phyloP scores from a whole-genome alignment of 176 grass and related monocot genomes.

The Saccharum spontaneum region DNA sequence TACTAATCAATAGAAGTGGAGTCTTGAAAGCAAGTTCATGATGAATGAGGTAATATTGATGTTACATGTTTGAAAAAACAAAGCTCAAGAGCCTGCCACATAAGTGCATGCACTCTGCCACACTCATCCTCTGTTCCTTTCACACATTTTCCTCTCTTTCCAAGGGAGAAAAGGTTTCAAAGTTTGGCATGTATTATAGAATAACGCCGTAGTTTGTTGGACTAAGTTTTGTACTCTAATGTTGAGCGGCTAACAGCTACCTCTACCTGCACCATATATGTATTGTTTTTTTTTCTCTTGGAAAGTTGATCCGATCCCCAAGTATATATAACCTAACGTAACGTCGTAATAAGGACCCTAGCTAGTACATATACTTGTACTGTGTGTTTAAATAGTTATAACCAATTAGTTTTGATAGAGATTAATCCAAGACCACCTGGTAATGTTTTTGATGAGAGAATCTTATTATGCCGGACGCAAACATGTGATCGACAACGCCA shows the following conservation, averaged over 20 bases:
- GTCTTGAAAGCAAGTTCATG: slow-evolving; percentile 56
- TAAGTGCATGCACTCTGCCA: neutral
- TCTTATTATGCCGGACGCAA: neutral
- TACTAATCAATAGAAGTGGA: slow-evolving; percentile 41
- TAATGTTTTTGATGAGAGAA: neutral
- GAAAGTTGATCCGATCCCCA: neutral
- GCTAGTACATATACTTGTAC: neutral
- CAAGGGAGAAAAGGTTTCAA: neutral
- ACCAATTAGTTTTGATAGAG: too few relatives aligned
- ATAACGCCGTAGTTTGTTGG: slow-evolving; percentile 23
- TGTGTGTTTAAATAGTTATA: neutral
- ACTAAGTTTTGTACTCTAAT: neutral
- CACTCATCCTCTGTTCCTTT: slow-evolving; percentile 15
- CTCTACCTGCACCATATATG: slow-evolving; percentile 9
- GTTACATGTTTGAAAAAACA: slow-evolving; percentile 44
- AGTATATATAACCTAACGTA: neutral
- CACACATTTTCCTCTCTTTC: neutral
- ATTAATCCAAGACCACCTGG: neutral
- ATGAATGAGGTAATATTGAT: slow-evolving; percentile 39
- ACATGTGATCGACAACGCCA: slow-evolving; percentile 9
- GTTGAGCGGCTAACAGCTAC: neutral
- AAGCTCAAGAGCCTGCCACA: neutral
- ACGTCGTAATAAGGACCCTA: neutral
- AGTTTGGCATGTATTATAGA: slow-evolving; percentile 11
- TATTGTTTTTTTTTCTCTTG: neutral